Evolutionary conservation across 2,329 filamentous ascomycete genomes (phyloP).

Genomic region (Dryadomyces quercivorus): DNA sequence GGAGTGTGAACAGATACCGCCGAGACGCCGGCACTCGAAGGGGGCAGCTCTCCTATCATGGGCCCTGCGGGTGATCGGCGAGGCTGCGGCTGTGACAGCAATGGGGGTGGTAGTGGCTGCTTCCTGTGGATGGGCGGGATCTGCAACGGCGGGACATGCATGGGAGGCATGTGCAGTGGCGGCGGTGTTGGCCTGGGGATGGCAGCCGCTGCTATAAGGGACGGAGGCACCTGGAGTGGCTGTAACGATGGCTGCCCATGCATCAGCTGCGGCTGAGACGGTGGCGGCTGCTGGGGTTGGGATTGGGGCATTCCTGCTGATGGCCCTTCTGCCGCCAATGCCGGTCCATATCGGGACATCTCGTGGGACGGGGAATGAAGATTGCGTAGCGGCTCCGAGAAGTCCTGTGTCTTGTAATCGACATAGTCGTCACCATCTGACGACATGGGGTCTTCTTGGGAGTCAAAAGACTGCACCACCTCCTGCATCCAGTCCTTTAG

Average conservation of each 20-base stretch:
- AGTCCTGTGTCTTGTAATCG: conserved; percentile 20
- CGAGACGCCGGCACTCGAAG: not conserved
- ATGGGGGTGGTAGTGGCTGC: not conserved
- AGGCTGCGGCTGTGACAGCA: not conserved
- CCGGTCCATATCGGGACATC: not conserved
- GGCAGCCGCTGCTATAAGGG: not conserved
- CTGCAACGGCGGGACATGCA: conserved; percentile 5
- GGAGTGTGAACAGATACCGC: not conserved
- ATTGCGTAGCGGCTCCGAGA: not conserved
- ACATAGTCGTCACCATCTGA: conserved; percentile 41
- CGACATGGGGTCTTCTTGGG: conserved; percentile 31
- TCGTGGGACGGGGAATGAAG: not conserved
- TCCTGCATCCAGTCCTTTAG: conserved; percentile 51
- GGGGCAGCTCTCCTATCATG: not conserved
- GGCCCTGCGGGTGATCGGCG: not conserved
- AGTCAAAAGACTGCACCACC: conserved; percentile 35
- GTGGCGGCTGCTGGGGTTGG: no score
- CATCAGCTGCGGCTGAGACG: not conserved
- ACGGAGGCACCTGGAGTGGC: not conserved
- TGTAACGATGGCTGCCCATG: not conserved
- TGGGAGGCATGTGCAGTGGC: not conserved
- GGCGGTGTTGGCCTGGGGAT: not conserved
- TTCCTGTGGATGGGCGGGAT: not conserved
- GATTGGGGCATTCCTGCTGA: not conserved
- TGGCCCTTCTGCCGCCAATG: not conserved